Base-by-base conservation (phyloP, 108 stramenopile species). In the Nannochloropsis gaditana region DNA sequence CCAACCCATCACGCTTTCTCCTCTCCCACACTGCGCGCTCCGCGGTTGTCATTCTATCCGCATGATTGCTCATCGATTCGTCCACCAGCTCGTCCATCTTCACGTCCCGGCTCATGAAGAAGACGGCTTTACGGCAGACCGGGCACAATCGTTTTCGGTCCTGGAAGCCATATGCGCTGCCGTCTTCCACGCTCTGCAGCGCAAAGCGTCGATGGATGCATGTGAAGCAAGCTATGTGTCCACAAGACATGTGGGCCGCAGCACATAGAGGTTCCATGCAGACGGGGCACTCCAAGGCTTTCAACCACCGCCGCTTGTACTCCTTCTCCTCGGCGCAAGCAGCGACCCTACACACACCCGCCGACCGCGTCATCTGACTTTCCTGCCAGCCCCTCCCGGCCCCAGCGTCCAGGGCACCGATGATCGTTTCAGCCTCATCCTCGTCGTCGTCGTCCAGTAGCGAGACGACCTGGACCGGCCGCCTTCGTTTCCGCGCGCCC, bases 101-200 rank as follows among this genome's bases (percentile, higher is more conserved):
- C 47, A 50, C 47, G 15, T 50, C 47, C 47, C 47, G 47, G 47
- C 47, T 50, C 47, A 50, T 50, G 47, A 50, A 50, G 47, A 50
- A 50, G 15, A 50, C 15, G 47, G 10, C 47, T 15, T 50, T 50
- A 15, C 47, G 47, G 47, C 47, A 50, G 15, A 15, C 15, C 47
- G 47, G 47, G 15, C 47, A 50, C 47, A 50, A 15, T 10, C 47
- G 47, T 50, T 50, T 50, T 10, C 47, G 47, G 10, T 50, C 47
- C 47, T 50, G 47, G 15, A 50, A 50, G 47, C 47, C 47, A 50
- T 50, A 50, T 0, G 47, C 47, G 15, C 47, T 50, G 11, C 47
- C 47, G 15, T 50, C 47, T 15, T 50, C 47, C 11, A 50, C 10
- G 1, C 47, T 50, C 47, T 50, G 47, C 10, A 11, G 47, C 47